Base-by-base conservation (phyloP, 371 early-diverging fungal species). In the Saksenaea vasiformis region DNA sequence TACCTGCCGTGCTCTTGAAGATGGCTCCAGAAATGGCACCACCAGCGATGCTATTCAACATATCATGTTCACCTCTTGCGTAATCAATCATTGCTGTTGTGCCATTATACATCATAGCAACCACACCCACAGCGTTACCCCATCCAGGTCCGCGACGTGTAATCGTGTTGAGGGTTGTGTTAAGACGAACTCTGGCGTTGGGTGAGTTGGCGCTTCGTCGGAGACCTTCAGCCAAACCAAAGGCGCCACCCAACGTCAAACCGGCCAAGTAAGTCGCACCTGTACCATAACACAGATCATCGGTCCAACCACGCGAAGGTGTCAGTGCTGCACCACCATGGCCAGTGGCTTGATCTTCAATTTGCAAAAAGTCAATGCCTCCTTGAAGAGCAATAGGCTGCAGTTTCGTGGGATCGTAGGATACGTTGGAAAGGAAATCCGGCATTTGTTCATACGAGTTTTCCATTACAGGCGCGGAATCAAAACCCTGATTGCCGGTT, bases 261-360 rank as follows among this genome's bases (percentile, higher is more conserved):
- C 93, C 94, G 22, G 87, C 76, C 63, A 94, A 75, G 69, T 94
- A 94, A 54, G 87, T 84, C 3, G 92, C 85, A 11, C 94, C 94
- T 3, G 93, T 91, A 51, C 94, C 94, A 76, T 93, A 94, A 79
- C 93, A 92, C 37, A 94, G 79, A 79, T 93, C 93, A 60, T 94
- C 94, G 36, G 89, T 81, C 86, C 89, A 89, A 27, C 91, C 86
- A 64, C 94, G 85, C 64, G 89, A 88, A 44, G 94, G 93, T 51
- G 93, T 65, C 60, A 87, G 70, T 22, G 76, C 67, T 24, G 68
- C 64, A 51, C 66, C 66, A n/a, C 76, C 76, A 31, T 56, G 43
- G 54, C 67, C 63, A 36, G 61, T 74, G 0, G 60, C 44, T 27
- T 62, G 64, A 38, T 81, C 86, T 44, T 88, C 86, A 11, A 87